Evolutionary conservation across 2,329 filamentous ascomycete species (phyloP).

Genomic region (Falciphora oryzae): DNA sequence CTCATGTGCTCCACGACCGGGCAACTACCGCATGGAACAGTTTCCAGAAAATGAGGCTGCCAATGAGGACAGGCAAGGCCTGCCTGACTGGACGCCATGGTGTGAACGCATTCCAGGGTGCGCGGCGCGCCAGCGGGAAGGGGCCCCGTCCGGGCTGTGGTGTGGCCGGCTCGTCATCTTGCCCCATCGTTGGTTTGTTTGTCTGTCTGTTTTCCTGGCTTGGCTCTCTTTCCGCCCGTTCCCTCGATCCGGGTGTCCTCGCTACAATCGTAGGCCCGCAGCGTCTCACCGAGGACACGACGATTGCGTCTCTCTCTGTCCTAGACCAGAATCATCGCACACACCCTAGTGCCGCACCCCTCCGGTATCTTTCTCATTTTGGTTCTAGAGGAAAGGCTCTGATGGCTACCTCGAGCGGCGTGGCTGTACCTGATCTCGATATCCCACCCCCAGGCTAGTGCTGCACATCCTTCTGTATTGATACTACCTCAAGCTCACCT

Average conservation of each 20-base stretch:
- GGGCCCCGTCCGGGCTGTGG: neutral
- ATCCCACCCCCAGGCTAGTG: neutral
- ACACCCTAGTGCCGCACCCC: too few species aligned
- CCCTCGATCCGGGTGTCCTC: neutral
- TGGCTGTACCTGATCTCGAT: neutral
- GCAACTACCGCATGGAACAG: neutral
- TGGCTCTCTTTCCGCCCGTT: too few species aligned
- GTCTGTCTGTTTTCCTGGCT: neutral
- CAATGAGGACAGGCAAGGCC: neutral
- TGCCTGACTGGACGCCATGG: neutral
- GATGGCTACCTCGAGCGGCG: neutral
- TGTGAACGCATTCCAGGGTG: neutral
- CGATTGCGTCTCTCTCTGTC: too few species aligned
- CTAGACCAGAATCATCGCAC: neutral
- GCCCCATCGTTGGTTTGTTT: neutral
- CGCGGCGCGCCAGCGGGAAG: neutral
- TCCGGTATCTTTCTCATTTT: neutral
- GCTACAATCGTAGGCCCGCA: neutral
- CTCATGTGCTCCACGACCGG: neutral
- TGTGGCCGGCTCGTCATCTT: neutral
- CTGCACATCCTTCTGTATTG: neutral
- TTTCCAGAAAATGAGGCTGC: neutral
- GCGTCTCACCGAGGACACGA: neutral
- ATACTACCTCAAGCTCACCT: neutral
- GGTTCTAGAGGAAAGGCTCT: neutral